Percentiles rank a stretch among this genome's conserved stretches.
Conservation (phyloP, 352 stramenopile species). For the Globisporangium lucens region DNA sequence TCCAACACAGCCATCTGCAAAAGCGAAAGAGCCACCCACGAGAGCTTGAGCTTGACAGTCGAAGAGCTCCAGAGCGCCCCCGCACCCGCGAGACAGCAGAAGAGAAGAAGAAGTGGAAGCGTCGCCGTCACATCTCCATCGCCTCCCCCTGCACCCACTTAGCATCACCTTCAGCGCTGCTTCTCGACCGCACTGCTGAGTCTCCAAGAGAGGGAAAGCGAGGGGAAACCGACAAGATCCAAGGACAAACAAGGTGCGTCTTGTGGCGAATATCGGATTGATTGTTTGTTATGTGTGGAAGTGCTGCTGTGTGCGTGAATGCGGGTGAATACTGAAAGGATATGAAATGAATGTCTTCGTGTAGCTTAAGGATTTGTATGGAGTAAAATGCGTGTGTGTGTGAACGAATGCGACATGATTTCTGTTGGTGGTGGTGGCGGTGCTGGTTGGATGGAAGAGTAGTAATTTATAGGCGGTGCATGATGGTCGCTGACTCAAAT, state of each 20-base stretch:
- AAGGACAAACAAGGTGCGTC: slow-evolving; percentile 1
- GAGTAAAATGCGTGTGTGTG: neutral
- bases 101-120: neutral
- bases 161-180: neutral
- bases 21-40: neutral
- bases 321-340: neutral
- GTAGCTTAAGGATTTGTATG: neutral
- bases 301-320: neutral
- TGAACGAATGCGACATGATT: slow-evolving; percentile 1
- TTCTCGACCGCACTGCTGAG: neutral
- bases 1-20: neutral
- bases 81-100: neutral
- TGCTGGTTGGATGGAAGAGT: neutral
- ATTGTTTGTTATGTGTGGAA: neutral
- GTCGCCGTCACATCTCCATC: neutral
- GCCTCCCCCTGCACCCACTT: neutral
- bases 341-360: neutral
- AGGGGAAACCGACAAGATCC: slow-evolving; percentile 9
- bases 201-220: neutral
- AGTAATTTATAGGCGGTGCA: neutral
- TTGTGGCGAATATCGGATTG: neutral
- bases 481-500: neutral
- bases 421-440: neutral
- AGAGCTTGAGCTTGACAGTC: neutral
- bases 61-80: neutral